Percentiles rank a stretch among this genome's conserved stretches.
Conservation (phyloP, 116 monocot species). For the Papilionanthe hybrid region DNA sequence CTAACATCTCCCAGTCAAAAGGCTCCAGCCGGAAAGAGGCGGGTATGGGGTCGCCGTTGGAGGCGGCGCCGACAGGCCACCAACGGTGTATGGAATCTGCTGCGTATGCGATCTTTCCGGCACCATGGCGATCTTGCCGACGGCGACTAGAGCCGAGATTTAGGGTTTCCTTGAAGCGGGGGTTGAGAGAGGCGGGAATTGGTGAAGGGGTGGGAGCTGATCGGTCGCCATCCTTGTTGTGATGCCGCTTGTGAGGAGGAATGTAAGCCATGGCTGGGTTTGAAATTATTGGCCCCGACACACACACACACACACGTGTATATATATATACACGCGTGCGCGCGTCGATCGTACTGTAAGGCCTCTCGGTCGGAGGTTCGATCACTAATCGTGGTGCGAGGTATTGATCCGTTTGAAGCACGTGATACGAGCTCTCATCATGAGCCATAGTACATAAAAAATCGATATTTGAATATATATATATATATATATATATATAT, state of each 20-base stretch:
- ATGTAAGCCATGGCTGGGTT: constrained; percentile 30
- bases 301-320: too few relatives aligned
- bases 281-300: too few relatives aligned
- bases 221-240: not conserved
- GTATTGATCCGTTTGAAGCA: too few relatives aligned
- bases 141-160: constrained; percentile 8
- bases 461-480: too few relatives aligned
- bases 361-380: too few relatives aligned
- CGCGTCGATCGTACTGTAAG: too few relatives aligned
- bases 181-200: constrained; percentile 11
- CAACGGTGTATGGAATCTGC: constrained; percentile 29
- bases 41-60: constrained; percentile 11
- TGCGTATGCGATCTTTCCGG: constrained; percentile 23
- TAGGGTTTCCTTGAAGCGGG: constrained; percentile 16
- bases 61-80: constrained; percentile 16
- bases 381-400: too few relatives aligned
- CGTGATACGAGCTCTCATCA: too few relatives aligned
- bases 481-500: too few relatives aligned
- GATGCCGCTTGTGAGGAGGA: constrained; percentile 63
- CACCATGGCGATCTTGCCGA: not conserved
- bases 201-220: constrained; percentile 13
- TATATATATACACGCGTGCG: too few relatives aligned
- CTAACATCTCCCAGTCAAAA: constrained; percentile 24
- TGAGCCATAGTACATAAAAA: too few relatives aligned
- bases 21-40: constrained; percentile 32